Evolutionary conservation across 495 filamentous ascomycete species (phyloP).

Genomic region (Podospora appendiculata): DNA sequence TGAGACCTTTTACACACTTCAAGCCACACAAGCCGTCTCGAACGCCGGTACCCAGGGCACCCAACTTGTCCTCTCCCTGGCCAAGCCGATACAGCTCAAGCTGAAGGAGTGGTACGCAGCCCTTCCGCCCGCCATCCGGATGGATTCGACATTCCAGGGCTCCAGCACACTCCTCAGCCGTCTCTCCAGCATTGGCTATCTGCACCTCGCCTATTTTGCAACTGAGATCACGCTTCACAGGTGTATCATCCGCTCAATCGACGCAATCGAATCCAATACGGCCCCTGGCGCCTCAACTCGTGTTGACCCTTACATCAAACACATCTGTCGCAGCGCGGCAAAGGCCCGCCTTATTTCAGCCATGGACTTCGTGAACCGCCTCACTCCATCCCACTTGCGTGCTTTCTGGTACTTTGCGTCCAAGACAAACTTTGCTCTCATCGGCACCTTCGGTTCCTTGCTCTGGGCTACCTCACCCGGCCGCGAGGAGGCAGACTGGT

Average conservation of each 20-base stretch:
- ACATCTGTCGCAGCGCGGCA: conserved; percentile 91
- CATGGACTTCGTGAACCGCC: conserved; percentile 71
- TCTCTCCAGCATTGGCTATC: conserved; percentile 58
- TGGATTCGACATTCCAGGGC: conserved; percentile 49
- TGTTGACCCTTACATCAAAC: conserved; percentile 67
- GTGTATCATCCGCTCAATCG: conserved; percentile 67
- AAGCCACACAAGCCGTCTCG: conserved; percentile 45
- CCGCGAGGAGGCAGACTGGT: conserved; percentile 92
- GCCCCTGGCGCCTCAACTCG: conserved; percentile 16
- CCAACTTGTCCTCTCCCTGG: conserved; percentile 60
- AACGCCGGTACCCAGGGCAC: conserved; percentile 46
- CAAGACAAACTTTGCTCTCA: conserved; percentile 72
- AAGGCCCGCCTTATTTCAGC: conserved; percentile 70
- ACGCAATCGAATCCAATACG: conserved; percentile 18
- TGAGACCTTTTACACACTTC: conserved; percentile 70
- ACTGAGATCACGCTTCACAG: conserved; percentile 81
- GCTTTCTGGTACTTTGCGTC: conserved; percentile 80
- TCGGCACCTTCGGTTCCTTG: conserved; percentile 72
- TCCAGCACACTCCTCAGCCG: conserved; percentile 25
- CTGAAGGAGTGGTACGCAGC: conserved; percentile 73
- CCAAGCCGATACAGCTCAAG: conserved; percentile 77
- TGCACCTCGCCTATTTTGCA: conserved; percentile 79
- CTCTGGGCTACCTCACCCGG: conserved; percentile 82
- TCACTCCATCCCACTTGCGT: conserved; percentile 62
- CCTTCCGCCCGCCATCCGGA: conserved; percentile 56